Conservation (phyloP, 2,329 filamentous ascomycete species). For the Colletotrichum endophyticum region DNA sequence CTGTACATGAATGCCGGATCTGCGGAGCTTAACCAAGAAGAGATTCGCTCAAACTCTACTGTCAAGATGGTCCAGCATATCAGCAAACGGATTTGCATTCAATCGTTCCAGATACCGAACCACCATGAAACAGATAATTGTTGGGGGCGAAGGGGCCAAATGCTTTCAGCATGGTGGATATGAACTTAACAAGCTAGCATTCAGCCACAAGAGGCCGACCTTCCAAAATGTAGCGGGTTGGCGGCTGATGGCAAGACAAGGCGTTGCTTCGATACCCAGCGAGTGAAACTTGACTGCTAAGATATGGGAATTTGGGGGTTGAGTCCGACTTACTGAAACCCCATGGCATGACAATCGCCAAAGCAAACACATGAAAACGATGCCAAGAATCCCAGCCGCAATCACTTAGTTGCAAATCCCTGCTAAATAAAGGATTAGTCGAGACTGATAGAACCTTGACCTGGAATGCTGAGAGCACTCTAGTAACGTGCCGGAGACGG, state of each 20-base stretch:
- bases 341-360: background rate
- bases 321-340: background rate
- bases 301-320: background rate
- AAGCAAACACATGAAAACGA: no score
- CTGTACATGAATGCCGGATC: background rate
- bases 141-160: background rate
- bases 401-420: background rate
- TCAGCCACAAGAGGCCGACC: rapidly evolving
- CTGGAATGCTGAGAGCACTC: background rate
- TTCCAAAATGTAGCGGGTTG: background rate
- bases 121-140: background rate
- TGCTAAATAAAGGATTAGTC: background rate
- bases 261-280: background rate
- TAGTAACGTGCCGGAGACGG: background rate
- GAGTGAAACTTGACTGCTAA: background rate
- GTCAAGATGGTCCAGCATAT: background rate
- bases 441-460: rapidly evolving
- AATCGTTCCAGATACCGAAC: background rate
- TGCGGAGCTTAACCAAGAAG: rapidly evolving
- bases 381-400: background rate
- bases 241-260: background rate
- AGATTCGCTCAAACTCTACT: background rate
- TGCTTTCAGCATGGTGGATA: background rate
- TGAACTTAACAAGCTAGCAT: background rate
- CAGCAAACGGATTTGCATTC: background rate